Percentiles rank a stretch among this genome's conserved stretches.
Conservation (phyloP, 768 basidiomycete species). For the Leucocoprinus birnbaumii region DNA sequence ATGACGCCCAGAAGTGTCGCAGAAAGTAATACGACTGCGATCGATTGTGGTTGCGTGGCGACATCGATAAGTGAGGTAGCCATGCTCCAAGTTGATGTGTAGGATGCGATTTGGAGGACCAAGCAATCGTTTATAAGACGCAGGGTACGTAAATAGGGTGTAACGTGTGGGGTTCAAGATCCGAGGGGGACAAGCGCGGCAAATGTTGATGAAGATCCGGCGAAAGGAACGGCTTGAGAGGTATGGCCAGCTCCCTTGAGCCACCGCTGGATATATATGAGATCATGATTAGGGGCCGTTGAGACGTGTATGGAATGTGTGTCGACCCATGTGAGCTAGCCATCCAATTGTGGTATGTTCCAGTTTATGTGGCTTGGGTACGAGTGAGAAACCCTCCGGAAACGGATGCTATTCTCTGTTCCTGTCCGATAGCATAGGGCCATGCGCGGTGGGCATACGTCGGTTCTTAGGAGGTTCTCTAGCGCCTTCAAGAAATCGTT, state of each 20-base stretch:
- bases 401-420: no score
- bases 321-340: background rate
- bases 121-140: background rate
- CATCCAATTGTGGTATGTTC: background rate
- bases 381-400: background rate
- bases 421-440: no score
- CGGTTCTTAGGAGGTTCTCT: no score
- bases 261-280: background rate
- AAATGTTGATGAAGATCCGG: background rate
- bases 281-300: background rate
- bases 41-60: conserved; percentile 23
- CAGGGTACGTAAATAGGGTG: conserved; percentile 4
- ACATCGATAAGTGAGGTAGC: conserved; percentile 12
- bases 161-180: conserved; percentile 3
- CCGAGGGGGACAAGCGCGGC: conserved; percentile 3
- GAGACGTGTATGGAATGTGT: background rate
- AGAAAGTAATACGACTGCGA: conserved; percentile 28
- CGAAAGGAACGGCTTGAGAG: background rate
- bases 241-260: background rate
- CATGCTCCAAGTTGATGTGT: background rate
- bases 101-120: background rate
- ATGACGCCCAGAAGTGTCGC: conserved; percentile 26
- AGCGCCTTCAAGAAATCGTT: no score
- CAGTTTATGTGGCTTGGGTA: background rate
- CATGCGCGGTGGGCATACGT: no score